Evolutionary conservation across 768 basidiomycete genomes (phyloP).

Genomic region (Tylopilus subfusipes): DNA sequence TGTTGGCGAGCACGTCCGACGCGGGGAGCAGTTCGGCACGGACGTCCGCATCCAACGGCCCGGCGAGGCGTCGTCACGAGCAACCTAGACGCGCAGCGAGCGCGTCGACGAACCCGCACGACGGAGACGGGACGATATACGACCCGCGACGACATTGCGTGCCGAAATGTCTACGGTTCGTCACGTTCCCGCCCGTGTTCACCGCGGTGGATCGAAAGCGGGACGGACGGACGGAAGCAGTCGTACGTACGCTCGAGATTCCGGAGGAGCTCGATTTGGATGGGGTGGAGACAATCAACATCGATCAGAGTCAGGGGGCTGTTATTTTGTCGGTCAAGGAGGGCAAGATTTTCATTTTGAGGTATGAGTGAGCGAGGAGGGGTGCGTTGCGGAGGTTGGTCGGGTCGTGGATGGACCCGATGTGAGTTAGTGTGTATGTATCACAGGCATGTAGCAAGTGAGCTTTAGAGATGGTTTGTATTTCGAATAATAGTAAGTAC

Average conservation of each 20-base stretch:
- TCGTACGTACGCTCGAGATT: slow-evolving; percentile 57
- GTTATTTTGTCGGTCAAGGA: slow-evolving; percentile 64
- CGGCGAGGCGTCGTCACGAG: neutral
- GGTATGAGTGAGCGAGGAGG: slow-evolving; percentile 44
- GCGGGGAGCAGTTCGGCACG: neutral
- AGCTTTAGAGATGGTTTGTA: too few relatives aligned
- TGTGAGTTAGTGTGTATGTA: neutral
- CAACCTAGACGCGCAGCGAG: neutral
- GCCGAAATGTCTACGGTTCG: slow-evolving; percentile 60
- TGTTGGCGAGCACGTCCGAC: slow-evolving; percentile 10
- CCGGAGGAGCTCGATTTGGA: slow-evolving; percentile 65
- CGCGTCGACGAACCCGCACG: slow-evolving; percentile 15
- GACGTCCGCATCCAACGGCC: slow-evolving; percentile 1
- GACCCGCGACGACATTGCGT: slow-evolving; percentile 29
- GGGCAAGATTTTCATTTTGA: slow-evolving; percentile 70
- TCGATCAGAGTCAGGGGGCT: slow-evolving; percentile 73
- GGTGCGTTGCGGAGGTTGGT: neutral
- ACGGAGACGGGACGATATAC: slow-evolving; percentile 17
- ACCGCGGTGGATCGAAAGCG: slow-evolving; percentile 20
- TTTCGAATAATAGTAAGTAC: too few relatives aligned
- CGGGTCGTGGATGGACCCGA: neutral
- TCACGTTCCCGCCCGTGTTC: slow-evolving; percentile 59
- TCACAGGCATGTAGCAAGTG: neutral
- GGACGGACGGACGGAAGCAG: slow-evolving; percentile 37
- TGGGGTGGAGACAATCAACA: slow-evolving; percentile 70